These are phyloP conservation scores for Chaetoceros tenuissimus DNA, from an alignment of 108 stramenopile species.

Conservation along the genomic window DNA sequence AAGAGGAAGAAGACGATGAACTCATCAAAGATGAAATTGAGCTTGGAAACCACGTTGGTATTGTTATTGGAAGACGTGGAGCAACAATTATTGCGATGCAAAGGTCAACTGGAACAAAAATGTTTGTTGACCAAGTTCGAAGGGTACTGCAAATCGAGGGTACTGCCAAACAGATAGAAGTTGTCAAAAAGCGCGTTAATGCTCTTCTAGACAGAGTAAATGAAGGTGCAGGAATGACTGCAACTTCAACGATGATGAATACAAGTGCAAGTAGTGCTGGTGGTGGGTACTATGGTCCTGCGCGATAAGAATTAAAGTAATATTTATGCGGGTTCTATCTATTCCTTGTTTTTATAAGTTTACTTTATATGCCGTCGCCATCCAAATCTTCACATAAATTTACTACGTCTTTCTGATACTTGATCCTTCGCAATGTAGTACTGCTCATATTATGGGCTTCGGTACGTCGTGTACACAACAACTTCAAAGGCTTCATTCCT, in stretches of 20 bases:
- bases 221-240: conserved; percentile 15
- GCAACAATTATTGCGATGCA: conserved; percentile 88
- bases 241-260: neutral
- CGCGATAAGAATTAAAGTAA: neutral
- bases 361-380: neutral
- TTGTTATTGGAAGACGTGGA: conserved; percentile 82
- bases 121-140: conserved; percentile 86
- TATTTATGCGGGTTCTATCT: no score
- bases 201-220: conserved; percentile 70
- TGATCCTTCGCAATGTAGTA: conserved; percentile 53
- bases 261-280: neutral
- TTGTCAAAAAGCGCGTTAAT: conserved; percentile 74
- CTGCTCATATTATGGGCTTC: conserved; percentile 85
- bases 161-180: conserved; percentile 72
- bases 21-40: conserved; percentile 76
- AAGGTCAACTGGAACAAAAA: conserved; percentile 80
- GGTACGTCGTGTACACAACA: conserved; percentile 79
- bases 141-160: conserved; percentile 79
- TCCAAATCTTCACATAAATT: neutral
- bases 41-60: conserved; percentile 85
- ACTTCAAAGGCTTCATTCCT: conserved; percentile 50
- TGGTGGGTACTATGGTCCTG: neutral
- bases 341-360: neutral
- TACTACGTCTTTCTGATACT: neutral
- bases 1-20: conserved; percentile 49